Base-by-base conservation (phyloP, 768 basidiomycete genomes). In the Tylopilus sp. region DNA sequence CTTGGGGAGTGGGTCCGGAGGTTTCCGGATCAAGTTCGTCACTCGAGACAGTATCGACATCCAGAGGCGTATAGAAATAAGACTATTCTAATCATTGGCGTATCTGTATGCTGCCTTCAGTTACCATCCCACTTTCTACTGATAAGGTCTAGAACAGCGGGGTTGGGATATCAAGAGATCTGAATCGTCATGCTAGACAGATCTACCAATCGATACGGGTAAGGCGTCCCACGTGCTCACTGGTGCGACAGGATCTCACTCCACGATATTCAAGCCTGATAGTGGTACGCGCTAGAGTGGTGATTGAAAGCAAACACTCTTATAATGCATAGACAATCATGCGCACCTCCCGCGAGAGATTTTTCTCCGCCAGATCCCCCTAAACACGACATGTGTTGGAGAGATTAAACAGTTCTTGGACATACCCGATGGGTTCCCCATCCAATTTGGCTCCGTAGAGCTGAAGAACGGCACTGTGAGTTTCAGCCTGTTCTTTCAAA, bases 401-500 rank as follows among this genome's bases (percentile, higher is more conserved):
- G 61, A 62, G 36, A 50, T 62, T 5, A 6, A 51, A 19, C 43
- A 26, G 16, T 58, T 61, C 21, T 30, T 58, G 14, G 43, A 42
- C 9, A 19, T 53, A 19, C 17, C 41, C 10, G 38, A 53, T 16
- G 60, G 52, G 9, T 42, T 33, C 10, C 36, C 54, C 22, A 51
- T 62, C 11, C 53, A 51, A 36, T 62, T 56, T n/a, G 51, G 60
- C 25, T 46, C 37, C 3, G 36, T 62, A 5, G 49, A 58, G 22
- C 60, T 62, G 14, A 50, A 36, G 42, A 58, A 62, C 5, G 59
- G 59, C 3, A 58, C 59, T 6, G 58, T 60, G 10, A 6, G 54
- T 38, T 24, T 36, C 3, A 6, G 19, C 10, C 4, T 2, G 22
- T 8, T n/a, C 10, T 1, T 14, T 9, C n/a, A n/a, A n/a, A n/a